phyloP scores from a whole-genome alignment of 192 early-diverging fungal species.

The Powellomyces hirtus region DNA sequence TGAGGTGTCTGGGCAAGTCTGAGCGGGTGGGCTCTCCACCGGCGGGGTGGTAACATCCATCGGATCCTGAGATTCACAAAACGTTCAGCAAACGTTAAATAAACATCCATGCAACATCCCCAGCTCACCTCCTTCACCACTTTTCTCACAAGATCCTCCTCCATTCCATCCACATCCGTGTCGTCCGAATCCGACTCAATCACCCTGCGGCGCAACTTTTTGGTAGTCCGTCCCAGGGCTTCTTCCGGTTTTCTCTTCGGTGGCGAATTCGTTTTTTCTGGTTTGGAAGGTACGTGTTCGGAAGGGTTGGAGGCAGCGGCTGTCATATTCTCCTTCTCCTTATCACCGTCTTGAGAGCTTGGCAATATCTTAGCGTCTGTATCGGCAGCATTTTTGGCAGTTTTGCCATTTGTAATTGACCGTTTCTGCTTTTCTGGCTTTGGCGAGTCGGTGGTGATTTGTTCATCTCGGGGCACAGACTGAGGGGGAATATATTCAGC shows the following conservation, averaged over 20 bases:
- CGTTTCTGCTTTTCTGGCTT: background rate
- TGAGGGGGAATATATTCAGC: background rate
- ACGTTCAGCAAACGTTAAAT: background rate
- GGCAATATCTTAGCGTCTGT: background rate
- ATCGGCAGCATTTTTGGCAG: background rate
- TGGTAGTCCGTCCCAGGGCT: background rate
- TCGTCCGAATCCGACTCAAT: constrained; percentile 1
- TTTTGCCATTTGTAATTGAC: background rate
- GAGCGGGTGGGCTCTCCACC: background rate
- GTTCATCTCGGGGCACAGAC: background rate
- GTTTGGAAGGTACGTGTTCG: too few relatives aligned
- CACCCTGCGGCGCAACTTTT: background rate
- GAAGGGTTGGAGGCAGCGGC: background rate
- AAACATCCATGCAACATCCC: background rate
- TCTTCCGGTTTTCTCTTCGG: background rate
- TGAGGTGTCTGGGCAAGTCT: background rate
- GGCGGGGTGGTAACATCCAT: background rate
- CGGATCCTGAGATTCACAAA: background rate
- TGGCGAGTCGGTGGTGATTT: background rate
- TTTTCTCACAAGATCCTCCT: too few relatives aligned
- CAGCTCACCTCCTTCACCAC: background rate
- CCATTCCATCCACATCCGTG: background rate
- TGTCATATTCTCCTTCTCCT: background rate
- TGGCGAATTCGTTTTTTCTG: background rate
- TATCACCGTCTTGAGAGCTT: background rate